These are phyloP conservation scores for Zymoseptoria crescenta DNA, from an alignment of 2,329 filamentous ascomycete genomes.

Conservation along the genomic window DNA sequence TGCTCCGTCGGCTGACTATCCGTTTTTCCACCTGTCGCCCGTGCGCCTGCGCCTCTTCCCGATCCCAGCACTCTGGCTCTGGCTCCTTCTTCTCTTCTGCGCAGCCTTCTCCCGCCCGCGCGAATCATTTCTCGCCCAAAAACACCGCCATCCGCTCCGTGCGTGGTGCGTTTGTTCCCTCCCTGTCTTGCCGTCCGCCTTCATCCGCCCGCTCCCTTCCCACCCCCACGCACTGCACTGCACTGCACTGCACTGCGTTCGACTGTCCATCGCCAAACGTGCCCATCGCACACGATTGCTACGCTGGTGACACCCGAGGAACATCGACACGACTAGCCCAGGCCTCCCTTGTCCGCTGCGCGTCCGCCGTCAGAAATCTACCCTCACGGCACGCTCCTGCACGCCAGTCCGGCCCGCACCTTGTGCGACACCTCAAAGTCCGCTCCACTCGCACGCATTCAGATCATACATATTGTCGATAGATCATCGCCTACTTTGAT, in stretches of 20 bases:
- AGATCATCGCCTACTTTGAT: background rate
- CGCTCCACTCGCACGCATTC: background rate
- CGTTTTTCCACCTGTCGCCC: background rate
- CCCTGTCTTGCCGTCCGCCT: background rate
- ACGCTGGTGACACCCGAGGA: background rate
- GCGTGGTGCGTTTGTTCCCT: background rate
- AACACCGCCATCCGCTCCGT: background rate
- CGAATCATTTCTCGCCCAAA: background rate
- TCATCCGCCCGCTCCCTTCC: background rate
- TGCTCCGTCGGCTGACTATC: background rate
- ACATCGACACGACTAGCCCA: background rate
- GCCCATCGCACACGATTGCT: background rate
- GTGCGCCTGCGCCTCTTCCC: background rate
- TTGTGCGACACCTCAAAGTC: background rate
- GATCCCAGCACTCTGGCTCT: background rate
- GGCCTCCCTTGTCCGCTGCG: background rate
- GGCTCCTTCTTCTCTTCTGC: background rate
- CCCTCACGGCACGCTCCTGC: background rate
- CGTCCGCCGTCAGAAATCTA: background rate
- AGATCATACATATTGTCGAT: background rate
- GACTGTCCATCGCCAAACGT: background rate
- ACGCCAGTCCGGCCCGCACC: slow-evolving; percentile 3
- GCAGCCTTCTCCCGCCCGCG: background rate
- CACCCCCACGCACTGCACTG: background rate
- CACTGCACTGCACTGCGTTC: background rate